These are phyloP conservation scores for Phytophthora cryptogea DNA, from an alignment of 352 stramenopile species.

Conservation along the genomic window DNA sequence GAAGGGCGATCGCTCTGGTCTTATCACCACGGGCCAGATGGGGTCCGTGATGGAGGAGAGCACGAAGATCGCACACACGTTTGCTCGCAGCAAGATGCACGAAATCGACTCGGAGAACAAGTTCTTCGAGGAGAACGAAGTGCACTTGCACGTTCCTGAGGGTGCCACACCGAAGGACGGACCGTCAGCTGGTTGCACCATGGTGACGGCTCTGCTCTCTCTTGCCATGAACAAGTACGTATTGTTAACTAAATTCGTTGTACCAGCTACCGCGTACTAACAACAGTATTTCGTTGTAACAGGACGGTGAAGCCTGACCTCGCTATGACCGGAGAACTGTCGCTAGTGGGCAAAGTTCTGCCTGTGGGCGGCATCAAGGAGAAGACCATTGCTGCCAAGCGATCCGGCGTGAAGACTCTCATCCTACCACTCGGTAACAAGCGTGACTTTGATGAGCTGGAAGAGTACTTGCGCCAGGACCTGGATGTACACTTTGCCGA, in stretches of 20 bases:
- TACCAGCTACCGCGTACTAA: conserved; percentile 9
- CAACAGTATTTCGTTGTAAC: conserved; percentile 4
- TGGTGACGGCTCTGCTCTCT: conserved; percentile 97
- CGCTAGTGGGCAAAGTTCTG: conserved; percentile 98
- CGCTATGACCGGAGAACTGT: conserved; percentile 98
- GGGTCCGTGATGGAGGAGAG: conserved; percentile 99
- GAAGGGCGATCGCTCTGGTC: conserved; percentile 62
- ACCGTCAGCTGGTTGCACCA: conserved; percentile 97
- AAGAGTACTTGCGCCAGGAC: conserved; percentile 97
- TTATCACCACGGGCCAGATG: conserved; percentile 95
- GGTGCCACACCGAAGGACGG: conserved; percentile 99
- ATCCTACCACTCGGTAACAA: conserved; percentile 95
- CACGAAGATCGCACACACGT: conserved; percentile 97
- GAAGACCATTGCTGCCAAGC: conserved; percentile 98
- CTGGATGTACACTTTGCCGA: conserved; percentile 97
- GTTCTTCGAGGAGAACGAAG: conserved; percentile 95
- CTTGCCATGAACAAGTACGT: conserved; percentile 93
- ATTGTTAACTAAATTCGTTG: neutral
- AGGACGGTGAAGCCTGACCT: conserved; percentile 94
- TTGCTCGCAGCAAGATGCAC: conserved; percentile 85
- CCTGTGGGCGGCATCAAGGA: conserved; percentile 99
- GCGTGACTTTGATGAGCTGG: conserved; percentile 96
- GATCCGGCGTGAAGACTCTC: conserved; percentile 94
- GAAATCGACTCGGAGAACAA: conserved; percentile 76
- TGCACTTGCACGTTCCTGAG: conserved; percentile 99